phyloP scores from a whole-genome alignment of 192 early-diverging fungal species.

The Coemansia sp. region DNA sequence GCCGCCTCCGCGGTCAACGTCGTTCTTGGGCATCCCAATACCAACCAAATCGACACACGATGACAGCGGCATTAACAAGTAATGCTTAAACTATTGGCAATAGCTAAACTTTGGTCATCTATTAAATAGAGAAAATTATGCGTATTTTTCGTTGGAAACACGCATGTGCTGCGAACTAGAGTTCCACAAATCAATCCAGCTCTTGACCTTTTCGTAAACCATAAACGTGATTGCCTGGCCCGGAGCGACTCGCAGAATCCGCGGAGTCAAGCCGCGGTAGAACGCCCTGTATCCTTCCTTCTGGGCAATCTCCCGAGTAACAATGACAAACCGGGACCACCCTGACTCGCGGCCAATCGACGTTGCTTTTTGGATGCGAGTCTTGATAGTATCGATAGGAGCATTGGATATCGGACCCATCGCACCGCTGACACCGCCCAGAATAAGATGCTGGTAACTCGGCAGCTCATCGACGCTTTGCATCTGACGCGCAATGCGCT shows the following conservation, averaged over 20 bases:
- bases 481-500: slow-evolving; percentile 66
- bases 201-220: slow-evolving; percentile 86
- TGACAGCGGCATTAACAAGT: no score
- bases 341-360: slow-evolving; percentile 66
- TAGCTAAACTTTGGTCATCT: not conserved
- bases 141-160: slow-evolving; percentile 34
- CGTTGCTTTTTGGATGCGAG: slow-evolving; percentile 88
- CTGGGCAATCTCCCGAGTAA: slow-evolving; percentile 72
- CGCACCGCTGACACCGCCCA: slow-evolving; percentile 88
- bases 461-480: slow-evolving; percentile 77
- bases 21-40: not conserved
- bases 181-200: slow-evolving; percentile 61
- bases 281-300: slow-evolving; percentile 93
- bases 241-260: slow-evolving; percentile 90
- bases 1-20: not conserved
- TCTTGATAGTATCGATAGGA: slow-evolving; percentile 98
- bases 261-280: slow-evolving; percentile 92
- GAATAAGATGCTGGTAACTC: slow-evolving; percentile 83
- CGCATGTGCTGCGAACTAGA: slow-evolving; percentile 16
- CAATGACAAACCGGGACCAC: slow-evolving; percentile 73
- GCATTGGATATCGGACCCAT: slow-evolving; percentile 94
- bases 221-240: slow-evolving; percentile 98
- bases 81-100: not conserved
- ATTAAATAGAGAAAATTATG: slow-evolving; percentile 4
- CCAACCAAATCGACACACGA: no score